Base-by-base conservation (phyloP, 345 rosid species). In the Acer negundo region DNA sequence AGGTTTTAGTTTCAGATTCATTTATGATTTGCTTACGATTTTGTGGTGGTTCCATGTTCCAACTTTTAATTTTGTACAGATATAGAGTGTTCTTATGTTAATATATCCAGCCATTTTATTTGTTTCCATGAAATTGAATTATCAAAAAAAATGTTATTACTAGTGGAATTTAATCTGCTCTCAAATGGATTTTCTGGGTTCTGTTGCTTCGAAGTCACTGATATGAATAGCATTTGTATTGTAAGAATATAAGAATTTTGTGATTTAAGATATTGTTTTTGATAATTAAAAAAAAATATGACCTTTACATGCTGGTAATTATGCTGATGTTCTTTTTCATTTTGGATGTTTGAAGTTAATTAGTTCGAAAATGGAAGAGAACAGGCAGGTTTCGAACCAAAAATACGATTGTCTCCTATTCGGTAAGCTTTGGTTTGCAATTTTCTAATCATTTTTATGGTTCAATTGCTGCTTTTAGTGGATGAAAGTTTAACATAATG, bases 341-440 rank as follows among this genome's bases (percentile, higher is more conserved):
- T 55, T 51, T 65, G 4, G 64, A 22, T 31, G 38, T 49, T 42
- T 59, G 28, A 26, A 62, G 26, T 24, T 42, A 38, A 23, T 38
- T 58, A 63, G 28, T 65, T 76, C 15, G 24, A 75, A 10, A 77
- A 89, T 89, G 93, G 80, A 82, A 65, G 70, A 82, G 73, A 78
- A 72, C 61, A 77, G 77, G 19, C 76, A 64, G 79, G 72, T 10
- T 47, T 56, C 68, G 1, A 74, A 73, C 13, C 56, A 83, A 0
- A 91, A 79, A 75, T 90, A 82, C 58, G 86, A 86, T 10, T 87
- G 89, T 81, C 93, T 88, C 78, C 78, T 87, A 20, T 85, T 90
- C 75, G 94, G 92, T 89, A 79, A 76, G 81, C n/a, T 69, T 56
- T 69, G 24, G 2, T 7, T 23, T 22, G 35, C 24, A 62, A 28